phyloP scores from a whole-genome alignment of 2,329 filamentous ascomycete species.

The Zymoseptoria passerinii region DNA sequence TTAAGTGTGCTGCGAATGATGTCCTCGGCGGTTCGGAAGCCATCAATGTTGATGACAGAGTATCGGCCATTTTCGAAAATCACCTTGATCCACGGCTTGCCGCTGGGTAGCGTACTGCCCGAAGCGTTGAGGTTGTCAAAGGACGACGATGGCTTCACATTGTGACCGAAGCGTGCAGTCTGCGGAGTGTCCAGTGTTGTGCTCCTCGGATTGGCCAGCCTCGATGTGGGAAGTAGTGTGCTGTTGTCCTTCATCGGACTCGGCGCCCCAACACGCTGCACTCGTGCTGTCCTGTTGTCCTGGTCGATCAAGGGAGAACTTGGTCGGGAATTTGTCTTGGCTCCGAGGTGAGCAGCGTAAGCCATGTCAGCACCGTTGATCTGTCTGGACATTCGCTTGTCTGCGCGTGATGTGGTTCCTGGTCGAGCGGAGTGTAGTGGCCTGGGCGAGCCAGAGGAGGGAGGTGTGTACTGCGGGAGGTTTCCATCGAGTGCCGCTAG shows the following conservation, averaged over 20 bases:
- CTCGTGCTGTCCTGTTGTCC: constrained; percentile 42
- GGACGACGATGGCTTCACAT: constrained; percentile 74
- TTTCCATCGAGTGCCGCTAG: constrained; percentile 68
- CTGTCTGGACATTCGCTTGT: constrained; percentile 43
- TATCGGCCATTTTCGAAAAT: constrained; percentile 88
- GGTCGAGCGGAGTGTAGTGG: constrained; percentile 47
- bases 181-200: constrained; percentile 40
- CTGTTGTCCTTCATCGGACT: constrained; percentile 50
- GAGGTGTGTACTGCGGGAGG: constrained; percentile 44
- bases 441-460: constrained; percentile 58
- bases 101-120: constrained; percentile 64
- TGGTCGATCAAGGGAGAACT: constrained; percentile 61
- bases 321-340: constrained; percentile 57
- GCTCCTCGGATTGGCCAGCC: constrained; percentile 37
- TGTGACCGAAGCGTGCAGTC: constrained; percentile 54
- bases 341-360: constrained; percentile 34
- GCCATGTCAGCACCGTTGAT: constrained; percentile 36
- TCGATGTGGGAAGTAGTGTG: constrained; percentile 23
- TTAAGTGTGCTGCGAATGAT: constrained; percentile 82
- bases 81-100: constrained; percentile 83
- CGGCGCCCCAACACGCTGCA: constrained; percentile 51
- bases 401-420: constrained; percentile 38
- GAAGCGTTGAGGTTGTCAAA: constrained; percentile 65
- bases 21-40: constrained; percentile 85
- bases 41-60: constrained; percentile 87